Evolutionary conservation across 305 asterid species (phyloP), one percentile per base, ranked within the genome.

Genomic region (Solanum hybrid): DNA sequence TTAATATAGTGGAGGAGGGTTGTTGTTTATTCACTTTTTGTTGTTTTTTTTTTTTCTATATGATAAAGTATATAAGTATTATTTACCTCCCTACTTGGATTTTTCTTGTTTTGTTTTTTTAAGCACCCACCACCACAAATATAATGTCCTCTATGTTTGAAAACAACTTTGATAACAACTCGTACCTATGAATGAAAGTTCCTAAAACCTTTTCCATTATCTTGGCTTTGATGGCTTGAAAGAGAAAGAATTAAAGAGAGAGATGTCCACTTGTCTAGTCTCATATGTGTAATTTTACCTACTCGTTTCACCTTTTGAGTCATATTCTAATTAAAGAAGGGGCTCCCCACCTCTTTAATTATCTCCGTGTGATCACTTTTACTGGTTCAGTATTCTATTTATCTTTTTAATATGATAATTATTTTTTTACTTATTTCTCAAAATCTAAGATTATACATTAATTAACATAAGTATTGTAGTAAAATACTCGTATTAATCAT

Each of bases 321-420:
- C 42, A 20, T 89, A 88, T 91, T 90, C 94, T 64, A 89, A 85
- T 86, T 91, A 93, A 91, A 75, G 64, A 78, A 90, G 64, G 31
- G 64, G 81, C 92, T 93, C 93, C 92, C 92, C 93, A 92, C 96
- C 88, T 79, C 89, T 93, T 93, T 90, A 51, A 91, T 89, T n/a
- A 24, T 66, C 7, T n/a, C 6, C 0, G 9, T 2, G n/a, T 51
- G 10, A 51, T 66, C 29, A n/a, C 11, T 60, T 51, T 60, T 60
- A 60, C 10, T 3, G 4, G 5, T 66, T 66, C 2, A 10, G 1
- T 66, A 66, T 66, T 66, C 1, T 60, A 8, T 7, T 20, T 60
- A 17, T 56, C 2, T 17, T 1, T 56, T 56, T 17, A 17, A 56
- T 8, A 56, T 17, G 24, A 56, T 0, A 51, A 16, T 17, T 46